Conservation (phyloP, 495 filamentous ascomycete genomes). For the Terfezia boudieri region DNA sequence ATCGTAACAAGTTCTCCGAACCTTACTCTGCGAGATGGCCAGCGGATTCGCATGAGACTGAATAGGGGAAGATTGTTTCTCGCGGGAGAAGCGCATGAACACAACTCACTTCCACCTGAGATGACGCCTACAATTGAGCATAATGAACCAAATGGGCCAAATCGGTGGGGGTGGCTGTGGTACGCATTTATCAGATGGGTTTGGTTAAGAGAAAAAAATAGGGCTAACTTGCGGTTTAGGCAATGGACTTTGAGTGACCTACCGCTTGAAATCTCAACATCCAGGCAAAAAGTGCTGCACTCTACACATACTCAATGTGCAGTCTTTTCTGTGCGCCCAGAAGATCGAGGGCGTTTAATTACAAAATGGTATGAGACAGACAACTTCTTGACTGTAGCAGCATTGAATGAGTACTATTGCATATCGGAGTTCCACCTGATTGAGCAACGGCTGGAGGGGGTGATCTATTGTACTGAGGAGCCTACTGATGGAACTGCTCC, state of each 20-base stretch:
- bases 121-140: not conserved
- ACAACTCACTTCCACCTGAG: not conserved
- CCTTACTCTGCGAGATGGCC: constrained; percentile 10
- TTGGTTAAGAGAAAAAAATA: too few relatives aligned
- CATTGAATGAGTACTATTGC: constrained; percentile 14
- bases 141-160: not conserved
- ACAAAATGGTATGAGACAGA: constrained; percentile 11
- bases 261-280: too few relatives aligned
- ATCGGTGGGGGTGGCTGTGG: not conserved
- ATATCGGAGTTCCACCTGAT: constrained; percentile 14
- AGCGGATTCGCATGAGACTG: constrained; percentile 11
- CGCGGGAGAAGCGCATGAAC: constrained; percentile 11
- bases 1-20: constrained; percentile 11
- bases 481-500: not conserved
- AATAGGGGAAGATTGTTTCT: constrained; percentile 11
- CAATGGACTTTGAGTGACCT: too few relatives aligned
- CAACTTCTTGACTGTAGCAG: constrained; percentile 13
- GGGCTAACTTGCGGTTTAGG: too few relatives aligned
- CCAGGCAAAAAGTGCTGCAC: too few relatives aligned
- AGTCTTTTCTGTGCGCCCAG: constrained; percentile 10
- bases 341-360: constrained; percentile 12
- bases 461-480: constrained; percentile 3
- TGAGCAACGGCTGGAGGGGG: constrained; percentile 13
- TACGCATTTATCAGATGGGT: not conserved
- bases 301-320: constrained; percentile 10